A percentile compares a stretch with the other conserved stretches of the same genome.
Conservation (phyloP, 352 stramenopile genomes). For the Globisporangium cylindrosporum region DNA sequence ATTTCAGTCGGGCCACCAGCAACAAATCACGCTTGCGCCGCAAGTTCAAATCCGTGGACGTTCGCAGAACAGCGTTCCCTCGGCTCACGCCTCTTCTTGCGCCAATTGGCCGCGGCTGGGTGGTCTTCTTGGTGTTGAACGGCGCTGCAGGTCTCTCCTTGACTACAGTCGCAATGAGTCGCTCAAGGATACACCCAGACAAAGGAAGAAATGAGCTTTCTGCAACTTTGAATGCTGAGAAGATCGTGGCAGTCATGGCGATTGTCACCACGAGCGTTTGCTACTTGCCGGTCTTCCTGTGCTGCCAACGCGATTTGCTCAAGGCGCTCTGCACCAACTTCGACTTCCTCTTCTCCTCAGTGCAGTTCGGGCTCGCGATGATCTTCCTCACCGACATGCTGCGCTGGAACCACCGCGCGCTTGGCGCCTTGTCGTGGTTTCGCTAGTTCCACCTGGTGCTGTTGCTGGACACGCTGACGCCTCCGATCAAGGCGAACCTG, state of each 20-base stretch:
- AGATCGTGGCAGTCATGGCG: no score
- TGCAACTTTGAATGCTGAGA: conserved; percentile 13
- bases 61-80: conserved; percentile 6
- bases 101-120: conserved; percentile 12
- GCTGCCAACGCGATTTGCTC: conserved; percentile 25
- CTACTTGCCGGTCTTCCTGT: conserved; percentile 7
- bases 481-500: conserved; percentile 22
- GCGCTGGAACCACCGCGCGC: conserved; percentile 25
- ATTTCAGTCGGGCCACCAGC: conserved; percentile 5
- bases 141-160: conserved; percentile 17
- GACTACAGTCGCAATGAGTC: conserved; percentile 15
- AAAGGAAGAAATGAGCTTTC: conserved; percentile 11
- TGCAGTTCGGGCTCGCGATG: conserved; percentile 16
- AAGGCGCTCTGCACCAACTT: conserved; percentile 21
- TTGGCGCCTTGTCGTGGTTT: conserved; percentile 38
- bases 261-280: conserved; percentile 21
- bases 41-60: conserved; percentile 25
- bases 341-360: conserved; percentile 25
- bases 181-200: background rate
- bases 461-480: conserved; percentile 42
- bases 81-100: conserved; percentile 16
- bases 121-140: conserved; percentile 12
- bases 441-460: conserved; percentile 50
- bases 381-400: conserved; percentile 31
- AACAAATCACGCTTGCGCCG: conserved; percentile 37